Conservation (phyloP, 768 basidiomycete species). For the Mycena crocata region DNA sequence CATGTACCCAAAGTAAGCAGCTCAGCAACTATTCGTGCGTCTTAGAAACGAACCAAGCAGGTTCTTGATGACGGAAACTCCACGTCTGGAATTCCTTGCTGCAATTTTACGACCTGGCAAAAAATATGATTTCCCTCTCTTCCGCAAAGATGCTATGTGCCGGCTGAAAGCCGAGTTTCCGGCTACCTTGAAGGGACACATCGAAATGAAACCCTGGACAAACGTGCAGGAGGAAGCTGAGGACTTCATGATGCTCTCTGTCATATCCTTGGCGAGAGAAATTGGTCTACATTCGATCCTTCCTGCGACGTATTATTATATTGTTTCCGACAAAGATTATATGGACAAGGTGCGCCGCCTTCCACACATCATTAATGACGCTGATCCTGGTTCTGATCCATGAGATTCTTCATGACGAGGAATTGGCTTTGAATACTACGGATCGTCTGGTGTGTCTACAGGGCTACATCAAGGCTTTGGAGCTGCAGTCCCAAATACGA, state of each 20-base stretch:
- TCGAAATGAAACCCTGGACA: background rate
- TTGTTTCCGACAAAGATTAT: background rate
- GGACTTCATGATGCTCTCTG: background rate
- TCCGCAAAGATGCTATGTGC: conserved; percentile 8
- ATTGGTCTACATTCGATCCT: conserved; percentile 22
- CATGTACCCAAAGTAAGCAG: conserved; percentile 32
- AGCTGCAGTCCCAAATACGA: background rate
- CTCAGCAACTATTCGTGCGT: background rate
- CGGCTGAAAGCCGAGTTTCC: conserved; percentile 16
- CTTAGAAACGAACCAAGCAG: background rate
- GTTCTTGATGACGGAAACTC: background rate
- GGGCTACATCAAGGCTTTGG: conserved; percentile 1
- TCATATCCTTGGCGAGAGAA: conserved; percentile 12
- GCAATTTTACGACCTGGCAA: conserved; percentile 14
- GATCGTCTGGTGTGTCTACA: conserved; percentile 9
- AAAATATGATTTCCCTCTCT: conserved; percentile 17
- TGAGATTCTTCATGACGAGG: background rate
- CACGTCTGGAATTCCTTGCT: background rate
- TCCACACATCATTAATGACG: background rate
- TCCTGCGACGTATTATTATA: background rate
- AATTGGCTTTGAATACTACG: background rate
- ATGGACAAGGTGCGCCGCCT: background rate
- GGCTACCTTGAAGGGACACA: background rate
- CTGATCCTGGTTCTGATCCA: background rate
- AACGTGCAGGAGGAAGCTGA: background rate